phyloP scores from a whole-genome alignment of 1,284 basidiomycete species.

The Lentinus polychrous region DNA sequence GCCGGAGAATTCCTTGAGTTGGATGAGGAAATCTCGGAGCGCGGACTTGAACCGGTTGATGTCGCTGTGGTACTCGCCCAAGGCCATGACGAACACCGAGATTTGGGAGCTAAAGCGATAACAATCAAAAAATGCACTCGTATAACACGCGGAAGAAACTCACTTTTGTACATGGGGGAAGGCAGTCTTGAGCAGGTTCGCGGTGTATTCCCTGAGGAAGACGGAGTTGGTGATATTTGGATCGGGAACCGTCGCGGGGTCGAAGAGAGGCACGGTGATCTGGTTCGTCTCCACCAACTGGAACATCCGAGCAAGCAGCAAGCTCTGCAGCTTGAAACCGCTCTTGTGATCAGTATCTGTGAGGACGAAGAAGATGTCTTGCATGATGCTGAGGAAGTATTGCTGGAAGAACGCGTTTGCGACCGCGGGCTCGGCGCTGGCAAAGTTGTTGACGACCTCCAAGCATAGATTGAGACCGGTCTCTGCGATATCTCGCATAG shows the following conservation, averaged over 20 bases:
- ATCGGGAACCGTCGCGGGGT: conserved; percentile 70
- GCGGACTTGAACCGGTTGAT: conserved; percentile 91
- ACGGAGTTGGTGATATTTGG: conserved; percentile 74
- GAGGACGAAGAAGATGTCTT: conserved; percentile 96
- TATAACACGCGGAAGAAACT: conserved; percentile 24
- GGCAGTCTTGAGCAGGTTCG: conserved; percentile 79
- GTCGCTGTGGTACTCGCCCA: conserved; percentile 86
- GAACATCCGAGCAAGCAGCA: conserved; percentile 91
- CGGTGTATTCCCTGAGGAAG: conserved; percentile 86
- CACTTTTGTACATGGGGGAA: conserved; percentile 88
- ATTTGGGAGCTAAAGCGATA: conserved; percentile 53
- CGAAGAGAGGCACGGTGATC: conserved; percentile 84
- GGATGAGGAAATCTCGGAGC: conserved; percentile 89
- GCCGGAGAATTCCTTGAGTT: conserved; percentile 89
- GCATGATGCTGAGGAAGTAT: conserved; percentile 90
- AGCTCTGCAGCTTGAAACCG: conserved; percentile 88
- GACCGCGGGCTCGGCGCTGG: conserved; percentile 70
- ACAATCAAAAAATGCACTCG: too few species aligned
- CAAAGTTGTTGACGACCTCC: conserved; percentile 96
- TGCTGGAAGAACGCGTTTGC: conserved; percentile 80
- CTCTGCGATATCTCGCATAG: conserved; percentile 98
- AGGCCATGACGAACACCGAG: conserved; percentile 70
- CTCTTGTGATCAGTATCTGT: conserved; percentile 99
- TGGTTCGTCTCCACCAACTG: conserved; percentile 83
- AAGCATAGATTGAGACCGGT: conserved; percentile 86